These are phyloP conservation scores for Corinectria fuckeliana DNA, from an alignment of 2,329 filamentous ascomycete genomes.

Conservation along the genomic window DNA sequence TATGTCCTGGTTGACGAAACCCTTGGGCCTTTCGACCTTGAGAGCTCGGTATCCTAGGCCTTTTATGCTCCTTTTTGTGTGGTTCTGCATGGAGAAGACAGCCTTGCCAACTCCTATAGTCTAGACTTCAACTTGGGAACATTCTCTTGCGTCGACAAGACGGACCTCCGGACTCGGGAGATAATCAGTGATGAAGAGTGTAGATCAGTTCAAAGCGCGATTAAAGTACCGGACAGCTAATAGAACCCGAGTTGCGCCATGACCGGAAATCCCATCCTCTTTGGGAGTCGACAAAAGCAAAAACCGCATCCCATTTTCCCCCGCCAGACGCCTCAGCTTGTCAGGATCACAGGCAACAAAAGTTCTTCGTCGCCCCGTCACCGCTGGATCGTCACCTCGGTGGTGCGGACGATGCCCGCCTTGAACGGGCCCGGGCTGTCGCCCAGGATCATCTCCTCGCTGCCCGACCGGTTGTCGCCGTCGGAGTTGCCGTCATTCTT, in stretches of 20 bases:
- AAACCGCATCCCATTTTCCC: background rate
- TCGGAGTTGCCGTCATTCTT: constrained; percentile 5
- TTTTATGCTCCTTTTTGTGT: too few species aligned
- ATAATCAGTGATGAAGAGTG: too few species aligned
- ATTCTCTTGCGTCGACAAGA: background rate
- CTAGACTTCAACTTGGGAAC: too few species aligned
- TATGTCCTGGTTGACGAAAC: background rate
- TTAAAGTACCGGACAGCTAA: too few species aligned
- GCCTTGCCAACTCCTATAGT: too few species aligned
- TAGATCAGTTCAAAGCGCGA: too few species aligned
- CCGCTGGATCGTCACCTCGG: constrained; percentile 13
- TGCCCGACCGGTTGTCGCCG: constrained; percentile 10
- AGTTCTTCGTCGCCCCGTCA: background rate
- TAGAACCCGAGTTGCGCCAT: background rate
- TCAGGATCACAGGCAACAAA: background rate
- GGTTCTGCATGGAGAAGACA: too few species aligned
- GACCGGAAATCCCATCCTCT: background rate
- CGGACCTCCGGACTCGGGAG: background rate
- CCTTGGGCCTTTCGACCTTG: background rate
- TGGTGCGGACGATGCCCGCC: constrained; percentile 18
- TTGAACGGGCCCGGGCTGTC: background rate
- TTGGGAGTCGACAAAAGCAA: background rate
- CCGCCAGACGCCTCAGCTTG: background rate
- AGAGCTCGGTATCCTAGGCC: background rate
- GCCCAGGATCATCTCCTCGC: constrained; percentile 22